Evolutionary conservation across 192 early-diverging fungal species (phyloP), one percentile per base, ranked within the genome.

Genomic region (Backusella macrospora): DNA sequence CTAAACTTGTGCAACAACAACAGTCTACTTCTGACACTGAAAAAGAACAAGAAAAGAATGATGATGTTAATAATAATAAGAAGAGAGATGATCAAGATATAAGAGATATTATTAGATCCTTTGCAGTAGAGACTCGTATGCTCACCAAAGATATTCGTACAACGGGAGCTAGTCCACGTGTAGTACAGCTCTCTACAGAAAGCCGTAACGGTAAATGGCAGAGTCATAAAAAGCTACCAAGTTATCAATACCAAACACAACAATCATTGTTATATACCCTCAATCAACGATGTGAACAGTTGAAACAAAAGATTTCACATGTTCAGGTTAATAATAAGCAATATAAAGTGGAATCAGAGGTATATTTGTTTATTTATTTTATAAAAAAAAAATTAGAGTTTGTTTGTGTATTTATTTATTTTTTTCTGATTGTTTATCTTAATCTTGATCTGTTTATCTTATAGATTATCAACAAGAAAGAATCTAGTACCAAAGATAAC

Each of bases 221-320:
- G 46, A 79, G 84, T 16, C 73, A 75, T 18, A 79, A 80, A 49
- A 81, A 75, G 12, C 64, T 65, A 15, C 84, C 87, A 4, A 81
- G 80, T 23, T 88, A 82, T 71, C 85, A 88, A 38, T 88, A 84
- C 75, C 85, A 86, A 68, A 74, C 77, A 43, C 85, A 88, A 48
- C 87, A 86, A 62, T 81, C 84, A 23, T 82, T 83, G 6, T 55
- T 88, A 38, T 68, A 85, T 48, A 88, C 85, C 18, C 76, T 88
- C 37, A 84, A 88, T 52, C 72, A 85, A 66, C 78, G 87, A 48
- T 85, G 84, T 52, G 70, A 80, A 26, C 85, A 88, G 47, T 74
- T 88, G 66, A 64, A 63, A 55, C 46, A 65, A 9, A 78, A 78
- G 29, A 75, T 75, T 46, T 39, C 49, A 45, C 29, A 49, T 6